Evolutionary conservation across 1,139 yeast genomes (phyloP).

Genomic region (Candida sojae): DNA sequence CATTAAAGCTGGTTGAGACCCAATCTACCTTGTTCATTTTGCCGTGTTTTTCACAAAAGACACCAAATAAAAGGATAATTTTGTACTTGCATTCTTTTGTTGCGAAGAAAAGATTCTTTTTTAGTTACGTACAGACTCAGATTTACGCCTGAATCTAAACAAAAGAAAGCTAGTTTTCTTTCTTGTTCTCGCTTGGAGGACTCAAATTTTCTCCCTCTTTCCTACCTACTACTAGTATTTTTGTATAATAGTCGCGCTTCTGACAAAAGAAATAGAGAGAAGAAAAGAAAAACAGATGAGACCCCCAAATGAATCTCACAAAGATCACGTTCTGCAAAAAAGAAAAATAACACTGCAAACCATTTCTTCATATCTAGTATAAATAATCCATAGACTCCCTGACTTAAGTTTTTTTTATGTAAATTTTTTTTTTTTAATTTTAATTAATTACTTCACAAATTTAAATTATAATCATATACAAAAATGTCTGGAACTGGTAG

Average conservation of each 20-base stretch:
- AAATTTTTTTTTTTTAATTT: background rate
- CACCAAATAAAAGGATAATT: background rate
- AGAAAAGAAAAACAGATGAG: background rate
- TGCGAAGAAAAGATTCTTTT: background rate
- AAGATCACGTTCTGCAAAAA: constrained; percentile 2
- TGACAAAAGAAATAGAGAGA: background rate
- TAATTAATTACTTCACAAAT: background rate
- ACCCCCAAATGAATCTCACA: background rate
- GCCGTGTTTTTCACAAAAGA: background rate
- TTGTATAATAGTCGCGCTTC: background rate
- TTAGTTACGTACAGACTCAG: background rate
- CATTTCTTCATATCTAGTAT: background rate
- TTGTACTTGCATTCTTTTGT: background rate
- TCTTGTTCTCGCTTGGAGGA: background rate
- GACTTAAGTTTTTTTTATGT: background rate
- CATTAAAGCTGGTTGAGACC: background rate
- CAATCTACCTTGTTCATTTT: background rate
- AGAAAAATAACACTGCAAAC: background rate
- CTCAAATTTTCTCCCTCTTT: background rate
- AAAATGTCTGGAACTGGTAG: constrained; percentile 61
- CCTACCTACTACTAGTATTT: background rate
- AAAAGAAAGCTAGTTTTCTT: background rate
- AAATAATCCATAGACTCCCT: background rate
- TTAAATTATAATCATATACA: background rate
- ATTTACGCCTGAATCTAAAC: background rate